Base-by-base conservation (phyloP, 2,329 filamentous ascomycete genomes). In the Neonectria coccinea region DNA sequence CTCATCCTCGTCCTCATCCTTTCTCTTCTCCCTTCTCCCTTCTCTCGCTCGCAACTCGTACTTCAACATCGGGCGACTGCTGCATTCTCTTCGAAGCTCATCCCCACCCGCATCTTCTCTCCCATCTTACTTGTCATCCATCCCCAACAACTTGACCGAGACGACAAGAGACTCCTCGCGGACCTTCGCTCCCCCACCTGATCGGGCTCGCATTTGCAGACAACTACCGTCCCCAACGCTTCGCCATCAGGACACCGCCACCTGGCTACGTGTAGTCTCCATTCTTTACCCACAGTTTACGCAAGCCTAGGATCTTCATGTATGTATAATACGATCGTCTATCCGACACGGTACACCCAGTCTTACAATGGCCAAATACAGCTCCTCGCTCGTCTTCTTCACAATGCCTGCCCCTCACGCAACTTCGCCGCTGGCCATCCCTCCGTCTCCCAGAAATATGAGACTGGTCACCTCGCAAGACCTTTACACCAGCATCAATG, bases 401-500 rank as follows among this genome's bases (percentile, higher is more conserved):
- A 78, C 68, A 41, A 81, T 80, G 79, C 76, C 78, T 64, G 70
- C 72, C 61, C 67, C 76, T 66, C 78, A 78, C 66, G 67, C 77
- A 69, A 78, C 80, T 60, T 78, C 83, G 22, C 82, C 85, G 8
- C 76, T 84, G 62, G 80, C 84, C 59, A 80, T 86, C 73, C 79
- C 83, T 67, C 79, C 82, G 52, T 77, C 81, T 47, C 82, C 82
- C 73, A 81, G 82, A 69, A 80, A 76, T 59, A 78, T 83, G 62
- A 79, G 80, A 64, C 73, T 84, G 58, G 75, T 82, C 71, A 83
- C 81, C 48, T 74, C 77, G 1, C 82, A 86, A 62, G 86, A 88
- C 63, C 79, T 88, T 39, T 85, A 85, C 72, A 81, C 82, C 68
- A 86, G 82, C 75, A 79, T 88, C 70, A 85, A 81, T 72, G 84